Base-by-base conservation (phyloP, 495 filamentous ascomycete genomes). In the Hyaloscypha bicolor region DNA sequence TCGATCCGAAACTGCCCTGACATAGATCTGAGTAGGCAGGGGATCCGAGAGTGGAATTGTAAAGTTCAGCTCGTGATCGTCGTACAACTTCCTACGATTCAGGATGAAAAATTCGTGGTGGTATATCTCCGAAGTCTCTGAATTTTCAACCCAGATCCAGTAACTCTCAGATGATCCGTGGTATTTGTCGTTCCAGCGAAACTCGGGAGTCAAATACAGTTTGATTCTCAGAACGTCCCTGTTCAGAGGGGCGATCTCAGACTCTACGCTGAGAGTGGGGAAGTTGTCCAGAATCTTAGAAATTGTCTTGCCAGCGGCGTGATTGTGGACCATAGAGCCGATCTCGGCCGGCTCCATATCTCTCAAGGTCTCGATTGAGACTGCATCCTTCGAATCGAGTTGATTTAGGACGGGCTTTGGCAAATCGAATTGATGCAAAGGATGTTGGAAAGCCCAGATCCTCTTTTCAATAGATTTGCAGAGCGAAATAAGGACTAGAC, bases 91-190 rank as follows among this genome's bases (percentile, higher is more conserved):
- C 78, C 87, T 91, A 62, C 93, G 83, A 62, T 85, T 93, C 6
- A 99, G 83, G 60, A 99, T 92, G 79, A 98, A 98, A 76, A 90
- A 97, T 76, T 99, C 95, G 65, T 97, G 93, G 72, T 99, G 95
- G 71, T 96, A 99, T 45, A 99, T 97, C 75, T 98, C 93, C 2
- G 92, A 94, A 0, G 94, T 97, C 71, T 98, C 96, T 0, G 94
- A 97, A 73, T 98, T 96, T 78, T 99, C 95, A 19, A 98, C 94
- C 96, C 96, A 98, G 58, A 98, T 89, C 87, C 94, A 98, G 78
- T 95, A 99, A 22, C 93, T 93, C 74, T 99, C 95, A 2, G 94
- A 97, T 5, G 87, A 90, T 3, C 96, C 96, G 76, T 99, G 92
- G 59, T 97, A 85, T n/a, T 88, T 88, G 69, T 99, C 96, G 68